Conservation (phyloP, 768 basidiomycete genomes). For the Boletus sp. region DNA sequence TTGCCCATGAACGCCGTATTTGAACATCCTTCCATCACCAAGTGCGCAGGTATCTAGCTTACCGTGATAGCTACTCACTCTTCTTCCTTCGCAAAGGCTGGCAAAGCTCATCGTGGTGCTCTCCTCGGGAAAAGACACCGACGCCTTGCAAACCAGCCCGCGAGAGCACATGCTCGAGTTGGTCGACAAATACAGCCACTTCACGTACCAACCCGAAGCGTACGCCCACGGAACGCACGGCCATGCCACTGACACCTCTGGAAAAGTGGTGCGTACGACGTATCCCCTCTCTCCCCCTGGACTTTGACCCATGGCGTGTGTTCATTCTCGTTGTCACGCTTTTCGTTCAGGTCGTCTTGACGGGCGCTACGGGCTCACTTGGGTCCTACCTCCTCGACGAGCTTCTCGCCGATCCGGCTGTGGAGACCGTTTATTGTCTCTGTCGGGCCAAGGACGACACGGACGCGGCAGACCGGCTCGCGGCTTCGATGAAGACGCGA, state of each 20-base stretch:
- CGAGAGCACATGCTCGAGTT: slow-evolving; percentile 43
- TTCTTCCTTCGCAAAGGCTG: slow-evolving; percentile 25
- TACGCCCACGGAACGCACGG: slow-evolving; percentile 6
- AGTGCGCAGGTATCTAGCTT: slow-evolving; percentile 22
- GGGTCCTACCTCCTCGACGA: slow-evolving; percentile 52
- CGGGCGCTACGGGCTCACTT: slow-evolving; percentile 52
- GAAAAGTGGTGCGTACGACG: slow-evolving; percentile 14
- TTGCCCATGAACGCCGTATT: slow-evolving; percentile 39
- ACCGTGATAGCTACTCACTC: neutral
- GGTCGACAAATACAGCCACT: slow-evolving; percentile 40
- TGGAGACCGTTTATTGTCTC: slow-evolving; percentile 46
- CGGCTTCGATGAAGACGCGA: slow-evolving; percentile 40
- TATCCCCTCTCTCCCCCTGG: neutral
- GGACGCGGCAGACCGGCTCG: slow-evolving; percentile 40
- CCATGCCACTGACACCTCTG: slow-evolving; percentile 6
- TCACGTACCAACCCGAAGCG: neutral
- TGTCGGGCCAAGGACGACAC: slow-evolving; percentile 46
- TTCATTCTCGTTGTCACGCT: neutral
- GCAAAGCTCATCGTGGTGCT: slow-evolving; percentile 39
- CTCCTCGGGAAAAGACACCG: slow-evolving; percentile 28
- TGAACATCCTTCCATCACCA: slow-evolving; percentile 44
- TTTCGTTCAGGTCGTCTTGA: slow-evolving; percentile 35
- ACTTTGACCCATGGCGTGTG: neutral
- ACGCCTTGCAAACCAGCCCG: slow-evolving; percentile 20
- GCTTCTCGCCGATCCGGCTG: slow-evolving; percentile 35